Base-by-base conservation (phyloP, 345 rosid species). In the Aquilaria malaccensis region DNA sequence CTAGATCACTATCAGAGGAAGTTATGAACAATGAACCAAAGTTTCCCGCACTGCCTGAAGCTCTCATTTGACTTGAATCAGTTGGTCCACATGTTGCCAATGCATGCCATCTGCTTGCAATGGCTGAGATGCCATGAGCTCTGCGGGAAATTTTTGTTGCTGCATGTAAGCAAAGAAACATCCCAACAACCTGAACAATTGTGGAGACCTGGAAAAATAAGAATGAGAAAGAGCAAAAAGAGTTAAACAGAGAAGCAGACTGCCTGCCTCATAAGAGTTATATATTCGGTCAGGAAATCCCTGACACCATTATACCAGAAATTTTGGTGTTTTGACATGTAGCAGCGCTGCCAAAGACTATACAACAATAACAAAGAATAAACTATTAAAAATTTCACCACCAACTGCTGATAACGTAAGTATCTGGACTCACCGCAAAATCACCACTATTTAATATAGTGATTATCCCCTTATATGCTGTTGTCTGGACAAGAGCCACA, bases 91-190 rank as follows among this genome's bases (percentile, higher is more conserved):
- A 88, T 13, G 96, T 88, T 60, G 80, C 87, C 47, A 86, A 53
- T 14, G 96, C 96, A 69, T 92, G 98, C 96, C 98, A 92, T 81
- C 81, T 79, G 69, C 91, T 82, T 11, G 88, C 95, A 59, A 82
- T 47, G 0, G 96, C 79, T 55, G 86, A 87, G 51, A 85, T 69
- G 43, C 79, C 85, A 67, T 85, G 91, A 12, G 98, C 96, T 78
- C 98, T 83, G 53, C 81, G 90, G 15, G 96, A 92, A 65, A 92
- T 92, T 70, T 70, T 92, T 13, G 98, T 89, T 9, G 95, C 96
- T 22, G 91, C 98, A 61, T 92, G 95, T 62, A 92, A 72, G 81
- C 91, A 89, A 33, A 92, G 59, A 52, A 81, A 82, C 7, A 87
- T 82, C 9, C 96, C 96, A 51, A 86, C 95, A 54, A 82, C 95